Evolutionary conservation across 352 stramenopile species (phyloP), one percentile per base, ranked within the genome.

Genomic region (Thraustochytrium sp.): DNA sequence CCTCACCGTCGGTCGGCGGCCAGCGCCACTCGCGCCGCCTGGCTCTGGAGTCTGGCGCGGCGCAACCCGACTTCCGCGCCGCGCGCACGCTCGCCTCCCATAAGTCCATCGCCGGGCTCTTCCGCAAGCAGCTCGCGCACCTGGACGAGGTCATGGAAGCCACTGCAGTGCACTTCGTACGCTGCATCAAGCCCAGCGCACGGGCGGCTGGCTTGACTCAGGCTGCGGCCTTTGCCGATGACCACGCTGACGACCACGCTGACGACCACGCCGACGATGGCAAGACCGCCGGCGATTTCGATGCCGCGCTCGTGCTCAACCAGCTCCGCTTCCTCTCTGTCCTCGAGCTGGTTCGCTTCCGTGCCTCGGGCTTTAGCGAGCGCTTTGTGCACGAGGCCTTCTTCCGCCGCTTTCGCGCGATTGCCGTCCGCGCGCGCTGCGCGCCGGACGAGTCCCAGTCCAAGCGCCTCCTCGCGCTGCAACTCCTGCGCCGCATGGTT

Each of bases 261-360:
- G 48, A 18, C 16, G n/a, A 55, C 0, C 36, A 46, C 0, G 46
- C 13, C 59, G 26, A 95, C 87, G 93, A 94, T 49, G 84, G 93
- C 18, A 96, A 95, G 82, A 93, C 95, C 62, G 87, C 90, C 62
- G 88, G 91, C 63, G 74, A 93, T 63, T 91, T 98, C 84, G 91
- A 93, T 38, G 76, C 93, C 16, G 94, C 97, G 84, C 90, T 96
- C 44, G 90, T 98, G 4, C 97, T 96, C 46, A 95, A 99, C 80
- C 96, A 99, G 88, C 86, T 98, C 3, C 91, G 92, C 77, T 98
- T 98, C 62, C 96, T 96, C 85, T 97, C 97, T 90, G 95, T 99
- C 23, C 91, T 99, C 5, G 97, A 99, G 88, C 96, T 97, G 11
- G 97, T 99, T 37, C 93, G 95, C 56, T 96, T 99, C 37, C 97